phyloP scores from a whole-genome alignment of 768 basidiomycete species.

The Antrodiella citrinella region DNA sequence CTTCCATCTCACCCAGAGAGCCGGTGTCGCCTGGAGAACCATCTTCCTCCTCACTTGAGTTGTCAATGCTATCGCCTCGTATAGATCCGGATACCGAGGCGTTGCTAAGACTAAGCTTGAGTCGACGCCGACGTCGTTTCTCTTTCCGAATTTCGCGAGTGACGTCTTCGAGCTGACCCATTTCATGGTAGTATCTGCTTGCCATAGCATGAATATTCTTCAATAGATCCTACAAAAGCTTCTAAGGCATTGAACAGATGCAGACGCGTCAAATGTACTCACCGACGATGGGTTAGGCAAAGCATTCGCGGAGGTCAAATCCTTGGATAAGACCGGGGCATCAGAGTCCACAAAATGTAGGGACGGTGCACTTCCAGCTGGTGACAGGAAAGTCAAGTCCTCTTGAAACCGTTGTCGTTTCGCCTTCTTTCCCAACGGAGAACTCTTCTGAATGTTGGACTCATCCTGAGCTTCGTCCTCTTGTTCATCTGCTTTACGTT shows the following conservation, averaged over 20 bases:
- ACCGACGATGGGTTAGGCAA: slow-evolving; percentile 42
- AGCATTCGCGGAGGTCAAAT: not conserved
- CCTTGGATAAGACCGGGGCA: not conserved
- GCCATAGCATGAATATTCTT: slow-evolving; percentile 46
- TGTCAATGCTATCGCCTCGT: slow-evolving; percentile 9
- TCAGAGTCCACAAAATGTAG: not conserved
- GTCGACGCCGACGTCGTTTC: slow-evolving; percentile 27
- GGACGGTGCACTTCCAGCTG: not conserved
- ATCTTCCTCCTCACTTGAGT: slow-evolving; percentile 12
- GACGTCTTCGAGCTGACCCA: slow-evolving; percentile 49
- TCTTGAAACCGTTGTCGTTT: slow-evolving; percentile 39
- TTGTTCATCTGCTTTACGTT: slow-evolving; percentile 13
- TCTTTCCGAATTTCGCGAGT: slow-evolving; percentile 37
- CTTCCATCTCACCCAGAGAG: slow-evolving; percentile 10
- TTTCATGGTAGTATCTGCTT: slow-evolving; percentile 50
- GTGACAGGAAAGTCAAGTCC: slow-evolving; percentile 46
- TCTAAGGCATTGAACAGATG: not conserved
- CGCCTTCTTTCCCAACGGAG: slow-evolving; percentile 26
- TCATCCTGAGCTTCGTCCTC: slow-evolving; percentile 8
- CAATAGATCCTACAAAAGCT: slow-evolving; percentile 36
- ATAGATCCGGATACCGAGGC: slow-evolving; percentile 1
- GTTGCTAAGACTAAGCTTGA: slow-evolving; percentile 10
- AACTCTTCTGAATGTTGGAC: slow-evolving; percentile 9
- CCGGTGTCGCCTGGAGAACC: slow-evolving; percentile 8
- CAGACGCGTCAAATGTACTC: slow-evolving; percentile 20